A percentile compares a stretch with the other conserved stretches of the same genome.
Evolutionary conservation across 306 rosid species (phyloP).

Genomic region (Sicyos baderoa): DNA sequence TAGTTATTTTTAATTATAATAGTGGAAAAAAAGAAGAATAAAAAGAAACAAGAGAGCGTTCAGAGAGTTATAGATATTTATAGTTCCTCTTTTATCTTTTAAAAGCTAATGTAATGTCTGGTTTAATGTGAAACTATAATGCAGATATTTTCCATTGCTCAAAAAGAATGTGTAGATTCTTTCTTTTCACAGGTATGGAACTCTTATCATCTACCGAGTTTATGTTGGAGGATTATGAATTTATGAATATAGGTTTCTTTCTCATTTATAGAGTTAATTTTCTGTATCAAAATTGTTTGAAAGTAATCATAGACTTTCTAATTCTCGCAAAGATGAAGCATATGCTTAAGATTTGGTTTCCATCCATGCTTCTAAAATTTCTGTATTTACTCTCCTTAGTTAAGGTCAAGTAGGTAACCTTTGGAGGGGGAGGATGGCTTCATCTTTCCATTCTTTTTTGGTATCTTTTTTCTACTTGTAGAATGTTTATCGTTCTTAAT

Average conservation of each 20-base stretch:
- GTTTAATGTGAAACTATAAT: slow-evolving; percentile 25
- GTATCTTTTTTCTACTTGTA: background rate
- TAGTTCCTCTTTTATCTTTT: background rate
- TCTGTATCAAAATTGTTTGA: slow-evolving; percentile 4
- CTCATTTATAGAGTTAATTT: background rate
- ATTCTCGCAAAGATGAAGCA: background rate
- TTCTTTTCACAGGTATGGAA: slow-evolving; percentile 82
- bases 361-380: slow-evolving; percentile 1
- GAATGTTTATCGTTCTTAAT: background rate
- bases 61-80: background rate
- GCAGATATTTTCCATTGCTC: slow-evolving; percentile 89
- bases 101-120: background rate
- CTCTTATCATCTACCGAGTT: slow-evolving; percentile 13
- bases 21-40: background rate
- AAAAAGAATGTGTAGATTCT: slow-evolving; percentile 75
- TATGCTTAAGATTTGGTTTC: background rate
- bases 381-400: background rate
- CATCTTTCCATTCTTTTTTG: slow-evolving; percentile 4
- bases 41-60: background rate
- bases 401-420: background rate
- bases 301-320: background rate
- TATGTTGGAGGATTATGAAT: slow-evolving; percentile 16
- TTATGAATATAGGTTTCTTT: slow-evolving; percentile 18
- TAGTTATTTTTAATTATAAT: background rate
- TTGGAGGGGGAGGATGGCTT: background rate